phyloP scores from a whole-genome alignment of 805 yeast genomes.

The Nakazawaea holstii region DNA sequence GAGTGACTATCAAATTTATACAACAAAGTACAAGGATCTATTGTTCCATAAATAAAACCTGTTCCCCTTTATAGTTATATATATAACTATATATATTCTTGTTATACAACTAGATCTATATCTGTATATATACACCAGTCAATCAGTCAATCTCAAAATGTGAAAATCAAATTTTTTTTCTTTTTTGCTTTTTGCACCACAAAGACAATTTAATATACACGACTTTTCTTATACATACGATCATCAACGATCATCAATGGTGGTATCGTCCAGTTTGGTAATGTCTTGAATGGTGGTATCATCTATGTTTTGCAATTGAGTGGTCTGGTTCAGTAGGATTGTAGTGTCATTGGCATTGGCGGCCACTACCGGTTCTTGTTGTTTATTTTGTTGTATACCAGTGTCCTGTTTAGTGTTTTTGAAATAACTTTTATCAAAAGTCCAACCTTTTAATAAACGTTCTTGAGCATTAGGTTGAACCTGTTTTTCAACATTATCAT shows the following conservation, averaged over 20 bases:
- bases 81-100: too few relatives aligned
- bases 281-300: constrained; percentile 11
- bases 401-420: constrained; percentile 10
- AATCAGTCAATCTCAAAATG: too few relatives aligned
- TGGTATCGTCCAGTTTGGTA: constrained; percentile 10
- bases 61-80: too few relatives aligned
- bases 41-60: too few relatives aligned
- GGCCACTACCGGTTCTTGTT: constrained; percentile 8
- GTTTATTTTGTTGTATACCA: constrained; percentile 14
- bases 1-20: too few relatives aligned
- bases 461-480: constrained; percentile 14
- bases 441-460: constrained; percentile 24
- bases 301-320: constrained; percentile 6
- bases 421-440: constrained; percentile 19
- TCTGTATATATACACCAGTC: too few relatives aligned
- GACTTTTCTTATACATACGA: too few relatives aligned
- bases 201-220: neutral
- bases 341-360: constrained; percentile 5
- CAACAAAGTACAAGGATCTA: too few relatives aligned
- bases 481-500: constrained; percentile 4
- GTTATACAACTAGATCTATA: too few relatives aligned
- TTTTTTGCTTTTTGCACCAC: too few relatives aligned
- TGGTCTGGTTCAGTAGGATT: neutral
- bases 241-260: constrained; percentile 5
- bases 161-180: too few relatives aligned